Base-by-base conservation (phyloP, 2,329 filamentous ascomycete genomes). In the Xylariales sp. region DNA sequence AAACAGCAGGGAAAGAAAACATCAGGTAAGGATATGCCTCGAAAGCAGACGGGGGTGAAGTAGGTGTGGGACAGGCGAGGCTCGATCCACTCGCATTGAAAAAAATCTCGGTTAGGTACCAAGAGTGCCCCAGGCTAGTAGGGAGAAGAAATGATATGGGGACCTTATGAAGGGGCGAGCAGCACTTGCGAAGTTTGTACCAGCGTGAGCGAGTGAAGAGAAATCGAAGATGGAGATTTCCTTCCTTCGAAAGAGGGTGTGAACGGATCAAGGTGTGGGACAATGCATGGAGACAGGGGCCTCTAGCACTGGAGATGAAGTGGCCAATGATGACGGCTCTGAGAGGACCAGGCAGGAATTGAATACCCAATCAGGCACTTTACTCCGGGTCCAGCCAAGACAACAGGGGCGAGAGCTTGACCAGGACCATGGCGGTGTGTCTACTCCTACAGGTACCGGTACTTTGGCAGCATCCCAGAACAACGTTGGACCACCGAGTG, bases 271-370 rank as follows among this genome's bases (percentile, higher is more conserved):
- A 76, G 72, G 72, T 75, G 79, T 80, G 79, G 80, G 78, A 83
- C 82, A 81, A 74, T 79, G 82, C 82, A 85, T 85, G 82, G 81
- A 79, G 83, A 84, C 81, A 83, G 79, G 83, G 83, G 77, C 71
- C 34, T 56, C 71, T 66, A 73, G 71, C 79, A 81, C 82, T 81
- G 82, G 80, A 81, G 80, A 86, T 86, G 81, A 83, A 82, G 77
- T 79, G 80, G 73, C 85, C 85, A 87, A 86, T 87, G 79, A 80
- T 75, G 75, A 76, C 67, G 69, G 62, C 54, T 68, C 58, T 74
- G 68, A 58, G 68, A 78, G 78, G 78, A 78, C 79, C 80, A 79
- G 80, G 81, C 78, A 78, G 79, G 81, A 79, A 79, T 75, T 76
- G 79, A 74, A 78, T 83, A 80, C 83, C 85, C 82, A 86, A 87